Percentiles rank a stretch among this genome's conserved stretches.
Evolutionary conservation across 768 basidiomycete genomes (phyloP).

Genomic region (Boletus rubroflammeus): DNA sequence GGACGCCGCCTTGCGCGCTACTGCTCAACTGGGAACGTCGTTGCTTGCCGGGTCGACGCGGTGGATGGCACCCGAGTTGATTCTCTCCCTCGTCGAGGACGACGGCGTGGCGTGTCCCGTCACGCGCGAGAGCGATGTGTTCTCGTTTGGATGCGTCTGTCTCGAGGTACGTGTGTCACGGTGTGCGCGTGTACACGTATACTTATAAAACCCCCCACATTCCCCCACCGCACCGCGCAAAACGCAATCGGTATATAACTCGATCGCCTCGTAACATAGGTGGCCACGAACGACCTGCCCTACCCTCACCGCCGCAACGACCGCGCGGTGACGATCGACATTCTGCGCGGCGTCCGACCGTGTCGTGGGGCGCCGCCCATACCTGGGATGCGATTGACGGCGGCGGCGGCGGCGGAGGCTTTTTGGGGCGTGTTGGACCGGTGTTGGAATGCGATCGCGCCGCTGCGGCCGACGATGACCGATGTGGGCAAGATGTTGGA

Average conservation of each 20-base stretch:
- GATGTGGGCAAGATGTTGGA: conserved; percentile 27
- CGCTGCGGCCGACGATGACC: conserved; percentile 42
- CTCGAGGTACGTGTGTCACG: conserved; percentile 42
- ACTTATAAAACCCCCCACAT: too few species aligned
- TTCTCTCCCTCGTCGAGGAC: conserved; percentile 49
- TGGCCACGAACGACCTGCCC: conserved; percentile 49
- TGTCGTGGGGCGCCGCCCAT: conserved; percentile 31
- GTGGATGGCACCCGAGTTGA: conserved; percentile 53
- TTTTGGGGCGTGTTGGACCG: conserved; percentile 45
- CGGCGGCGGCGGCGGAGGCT: conserved; percentile 26
- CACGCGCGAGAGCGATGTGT: conserved; percentile 55
- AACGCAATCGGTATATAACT: neutral
- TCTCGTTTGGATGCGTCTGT: conserved; percentile 56
- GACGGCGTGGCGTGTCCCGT: conserved; percentile 39
- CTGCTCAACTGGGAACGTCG: conserved; percentile 29
- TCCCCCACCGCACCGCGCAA: too few species aligned
- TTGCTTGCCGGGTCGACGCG: conserved; percentile 34
- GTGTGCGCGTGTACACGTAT: neutral
- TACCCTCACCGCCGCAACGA: conserved; percentile 54
- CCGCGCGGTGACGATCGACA: conserved; percentile 52
- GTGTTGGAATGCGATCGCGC: conserved; percentile 42
- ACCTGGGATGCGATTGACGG: conserved; percentile 14
- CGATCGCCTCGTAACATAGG: conserved; percentile 26
- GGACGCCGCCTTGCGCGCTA: conserved; percentile 17
- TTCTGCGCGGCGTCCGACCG: conserved; percentile 49